Evolutionary conservation across 352 stramenopile species (phyloP), one percentile per base, ranked within the genome.

Genomic region (Saprolegnia diclina): DNA sequence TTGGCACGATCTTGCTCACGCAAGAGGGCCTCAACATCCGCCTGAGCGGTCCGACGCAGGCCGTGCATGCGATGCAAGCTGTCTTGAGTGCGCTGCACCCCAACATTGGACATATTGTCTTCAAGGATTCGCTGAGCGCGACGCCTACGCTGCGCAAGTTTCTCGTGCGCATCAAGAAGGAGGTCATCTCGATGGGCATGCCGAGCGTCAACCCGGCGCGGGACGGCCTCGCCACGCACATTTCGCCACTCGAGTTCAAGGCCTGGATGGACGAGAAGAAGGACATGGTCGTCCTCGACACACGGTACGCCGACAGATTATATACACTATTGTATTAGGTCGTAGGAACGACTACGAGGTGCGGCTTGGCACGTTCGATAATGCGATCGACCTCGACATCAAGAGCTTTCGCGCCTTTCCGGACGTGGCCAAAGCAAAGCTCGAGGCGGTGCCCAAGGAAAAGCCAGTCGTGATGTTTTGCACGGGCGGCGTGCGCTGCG

Each of bases 401-500:
- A 84, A 87, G 64, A 87, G 77, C 68, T 89, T 91, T 53, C 81
- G 83, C 13, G 76, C 77, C 6, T 91, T 89, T 50, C 83, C 83
- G 19, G 45, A 54, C 13, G 53, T 76, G 57, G 81, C 73, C 32
- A 80, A 73, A 22, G 48, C 72, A 6, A 71, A 82, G 40, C 66
- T 89, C 40, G 59, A 81, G 46, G 56, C 79, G 4, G 71, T 89
- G 9, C 80, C 83, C 0, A 89, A 91, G 53, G 79, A 88, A 26
- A 89, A 86, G 32, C 78, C 85, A 1, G 80, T 91, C n/a, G 81
- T 91, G 7, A 91, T 91, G 83, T 91, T 89, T 66, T 89, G 83
- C 72, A 91, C 83, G 22, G 83, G 83, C 40, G 83, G 83, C 37
- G 83, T 91, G 52, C 81, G 83, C 13, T 91, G 81, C 56, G 83